phyloP scores from a whole-genome alignment of 768 basidiomycete species.

The Psilocybe azurescens region DNA sequence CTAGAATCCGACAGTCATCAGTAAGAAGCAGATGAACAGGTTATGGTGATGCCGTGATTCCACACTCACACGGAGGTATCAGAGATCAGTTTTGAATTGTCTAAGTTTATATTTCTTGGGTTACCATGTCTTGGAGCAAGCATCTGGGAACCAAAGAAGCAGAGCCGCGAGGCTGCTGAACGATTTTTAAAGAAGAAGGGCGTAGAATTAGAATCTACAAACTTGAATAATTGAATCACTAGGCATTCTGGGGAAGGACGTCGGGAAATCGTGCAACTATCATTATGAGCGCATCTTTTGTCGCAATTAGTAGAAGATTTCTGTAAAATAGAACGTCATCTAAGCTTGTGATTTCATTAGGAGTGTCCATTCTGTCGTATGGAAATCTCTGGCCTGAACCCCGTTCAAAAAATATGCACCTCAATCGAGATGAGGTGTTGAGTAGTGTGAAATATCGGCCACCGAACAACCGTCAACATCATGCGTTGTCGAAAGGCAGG shows the following conservation, averaged over 20 bases:
- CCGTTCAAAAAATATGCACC: not conserved
- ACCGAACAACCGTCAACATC: slow-evolving; percentile 4
- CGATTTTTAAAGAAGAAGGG: too few species aligned
- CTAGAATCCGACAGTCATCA: slow-evolving; percentile 8
- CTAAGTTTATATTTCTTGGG: not conserved
- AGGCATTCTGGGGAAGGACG: not conserved
- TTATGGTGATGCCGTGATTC: slow-evolving; percentile 11
- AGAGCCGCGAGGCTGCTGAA: too few species aligned
- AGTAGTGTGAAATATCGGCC: not conserved
- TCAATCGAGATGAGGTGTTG: not conserved
- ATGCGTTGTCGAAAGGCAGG: not conserved
- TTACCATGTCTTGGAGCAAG: slow-evolving; percentile 2
- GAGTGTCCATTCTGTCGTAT: not conserved
- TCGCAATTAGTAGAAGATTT: not conserved
- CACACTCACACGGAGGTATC: slow-evolving; percentile 15
- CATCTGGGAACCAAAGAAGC: slow-evolving; percentile 3
- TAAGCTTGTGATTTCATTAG: not conserved
- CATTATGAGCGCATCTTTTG: not conserved
- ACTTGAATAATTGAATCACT: too few species aligned
- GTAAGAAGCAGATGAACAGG: slow-evolving; percentile 15
- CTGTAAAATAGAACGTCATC: not conserved
- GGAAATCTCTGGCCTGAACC: not conserved
- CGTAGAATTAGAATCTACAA: too few species aligned
- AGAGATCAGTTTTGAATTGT: not conserved
- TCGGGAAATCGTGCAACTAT: not conserved